These are phyloP conservation scores for Pseudofabraea citricarpa DNA, from an alignment of 2,329 filamentous ascomycete species.

Conservation along the genomic window DNA sequence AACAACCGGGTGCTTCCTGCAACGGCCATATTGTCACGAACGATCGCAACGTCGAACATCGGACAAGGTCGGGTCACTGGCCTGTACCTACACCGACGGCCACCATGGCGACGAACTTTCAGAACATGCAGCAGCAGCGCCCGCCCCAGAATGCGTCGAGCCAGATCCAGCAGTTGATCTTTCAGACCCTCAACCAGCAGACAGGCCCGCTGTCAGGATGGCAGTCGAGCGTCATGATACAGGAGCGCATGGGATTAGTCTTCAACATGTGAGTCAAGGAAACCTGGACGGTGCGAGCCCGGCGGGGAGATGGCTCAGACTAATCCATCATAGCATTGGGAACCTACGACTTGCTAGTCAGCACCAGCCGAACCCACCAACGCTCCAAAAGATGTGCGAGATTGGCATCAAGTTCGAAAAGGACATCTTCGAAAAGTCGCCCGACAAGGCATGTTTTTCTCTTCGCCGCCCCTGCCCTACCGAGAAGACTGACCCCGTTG, in stretches of 20 bases:
- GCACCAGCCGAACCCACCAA: conserved; percentile 14
- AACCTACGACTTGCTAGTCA: conserved; percentile 23
- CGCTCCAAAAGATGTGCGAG: conserved; percentile 22
- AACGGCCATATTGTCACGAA: conserved; percentile 6
- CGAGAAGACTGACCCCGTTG: no score
- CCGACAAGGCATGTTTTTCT: conserved; percentile 22
- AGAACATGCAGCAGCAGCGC: conserved; percentile 16
- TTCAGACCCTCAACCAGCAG: conserved; percentile 17
- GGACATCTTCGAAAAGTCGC: conserved; percentile 23
- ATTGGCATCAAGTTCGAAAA: conserved; percentile 25
- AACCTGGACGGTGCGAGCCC: background rate
- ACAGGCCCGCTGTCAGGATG: conserved; percentile 20
- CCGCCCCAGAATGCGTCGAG: conserved; percentile 5
- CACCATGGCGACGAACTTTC: conserved; percentile 28
- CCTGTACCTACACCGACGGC: conserved; percentile 12
- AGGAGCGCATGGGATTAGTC: conserved; percentile 25
- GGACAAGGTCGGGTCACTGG: conserved; percentile 17
- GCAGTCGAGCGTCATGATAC: conserved; percentile 18
- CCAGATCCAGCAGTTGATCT: conserved; percentile 25
- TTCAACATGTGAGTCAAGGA: conserved; percentile 25
- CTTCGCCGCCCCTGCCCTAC: no score
- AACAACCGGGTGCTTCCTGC: no score
- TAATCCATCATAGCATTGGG: conserved; percentile 17
- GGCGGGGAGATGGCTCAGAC: conserved; percentile 6
- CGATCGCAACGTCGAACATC: conserved; percentile 4